phyloP scores from a whole-genome alignment of 2,329 filamentous ascomycete genomes.

The Botrytis medusae region DNA sequence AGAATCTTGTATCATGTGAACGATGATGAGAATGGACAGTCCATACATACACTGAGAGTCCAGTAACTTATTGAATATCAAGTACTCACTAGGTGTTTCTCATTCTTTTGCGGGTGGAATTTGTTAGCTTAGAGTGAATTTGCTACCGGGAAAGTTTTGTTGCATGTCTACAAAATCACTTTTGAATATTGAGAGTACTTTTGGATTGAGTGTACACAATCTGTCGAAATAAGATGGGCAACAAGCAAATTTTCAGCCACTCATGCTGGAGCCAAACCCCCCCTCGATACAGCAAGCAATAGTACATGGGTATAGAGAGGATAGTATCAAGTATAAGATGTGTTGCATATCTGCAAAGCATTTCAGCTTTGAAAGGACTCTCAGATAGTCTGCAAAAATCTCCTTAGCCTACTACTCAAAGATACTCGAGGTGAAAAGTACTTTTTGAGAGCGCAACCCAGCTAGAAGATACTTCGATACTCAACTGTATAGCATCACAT shows the following conservation, averaged over 20 bases:
- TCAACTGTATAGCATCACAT: too few species aligned
- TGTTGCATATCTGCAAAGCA: neutral
- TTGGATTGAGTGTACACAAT: neutral
- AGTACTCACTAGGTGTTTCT: neutral
- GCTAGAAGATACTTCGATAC: too few species aligned
- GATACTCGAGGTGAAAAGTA: neutral
- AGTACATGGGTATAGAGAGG: neutral
- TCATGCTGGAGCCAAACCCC: neutral
- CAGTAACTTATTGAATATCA: neutral
- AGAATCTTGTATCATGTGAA: neutral
- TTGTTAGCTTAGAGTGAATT: neutral
- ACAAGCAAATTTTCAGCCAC: rapidly evolving
- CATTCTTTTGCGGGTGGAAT: neutral
- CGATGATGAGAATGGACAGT: neutral
- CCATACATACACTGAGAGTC: neutral
- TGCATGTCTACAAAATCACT: neutral
- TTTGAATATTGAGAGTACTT: neutral
- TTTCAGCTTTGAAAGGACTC: neutral
- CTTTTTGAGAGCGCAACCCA: neutral
- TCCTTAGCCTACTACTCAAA: neutral
- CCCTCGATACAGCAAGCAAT: neutral
- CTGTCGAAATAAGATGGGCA: neutral
- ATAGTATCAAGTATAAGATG: neutral
- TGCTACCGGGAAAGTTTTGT: neutral
- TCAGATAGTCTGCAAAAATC: neutral